Evolutionary conservation across 352 stramenopile species (phyloP).

Genomic region (Globisporangium uncinulatum): DNA sequence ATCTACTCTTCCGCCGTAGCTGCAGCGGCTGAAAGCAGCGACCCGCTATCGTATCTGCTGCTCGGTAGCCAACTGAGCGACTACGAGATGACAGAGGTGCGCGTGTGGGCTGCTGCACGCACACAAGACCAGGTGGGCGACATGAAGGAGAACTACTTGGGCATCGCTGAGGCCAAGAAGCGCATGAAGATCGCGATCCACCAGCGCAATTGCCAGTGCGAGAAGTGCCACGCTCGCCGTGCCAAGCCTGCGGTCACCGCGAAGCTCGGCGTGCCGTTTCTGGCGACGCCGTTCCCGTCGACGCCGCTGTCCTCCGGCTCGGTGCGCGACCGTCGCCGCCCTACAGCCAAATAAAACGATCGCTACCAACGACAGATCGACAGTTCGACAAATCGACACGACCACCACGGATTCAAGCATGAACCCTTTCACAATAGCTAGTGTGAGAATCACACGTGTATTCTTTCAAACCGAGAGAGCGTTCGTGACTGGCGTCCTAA

Average conservation of each 20-base stretch:
- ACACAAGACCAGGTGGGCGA: slow-evolving; percentile 70
- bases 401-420: neutral
- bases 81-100: slow-evolving; percentile 72
- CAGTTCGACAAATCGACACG: neutral
- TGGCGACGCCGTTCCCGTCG: slow-evolving; percentile 28
- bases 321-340: slow-evolving; percentile 32
- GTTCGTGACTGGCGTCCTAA: neutral
- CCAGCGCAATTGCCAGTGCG: slow-evolving; percentile 74
- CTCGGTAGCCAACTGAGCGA: slow-evolving; percentile 42
- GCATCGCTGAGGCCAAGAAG: slow-evolving; percentile 74
- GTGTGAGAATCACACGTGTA: neutral
- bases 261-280: slow-evolving; percentile 21
- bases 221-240: slow-evolving; percentile 63
- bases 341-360: slow-evolving; percentile 12
- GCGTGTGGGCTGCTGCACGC: slow-evolving; percentile 67
- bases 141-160: slow-evolving; percentile 87
- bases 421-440: slow-evolving; percentile 10
- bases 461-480: slow-evolving; percentile 17
- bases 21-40: neutral
- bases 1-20: neutral
- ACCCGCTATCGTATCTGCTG: slow-evolving; percentile 31
- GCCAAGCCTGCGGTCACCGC: slow-evolving; percentile 25
- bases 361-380: neutral
- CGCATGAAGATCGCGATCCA: slow-evolving; percentile 84
- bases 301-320: slow-evolving; percentile 31